A percentile compares a stretch with the other conserved stretches of the same genome.
phyloP scores from a whole-genome alignment of 2,329 filamentous ascomycete species.

The Pyrenophora seminiperda region DNA sequence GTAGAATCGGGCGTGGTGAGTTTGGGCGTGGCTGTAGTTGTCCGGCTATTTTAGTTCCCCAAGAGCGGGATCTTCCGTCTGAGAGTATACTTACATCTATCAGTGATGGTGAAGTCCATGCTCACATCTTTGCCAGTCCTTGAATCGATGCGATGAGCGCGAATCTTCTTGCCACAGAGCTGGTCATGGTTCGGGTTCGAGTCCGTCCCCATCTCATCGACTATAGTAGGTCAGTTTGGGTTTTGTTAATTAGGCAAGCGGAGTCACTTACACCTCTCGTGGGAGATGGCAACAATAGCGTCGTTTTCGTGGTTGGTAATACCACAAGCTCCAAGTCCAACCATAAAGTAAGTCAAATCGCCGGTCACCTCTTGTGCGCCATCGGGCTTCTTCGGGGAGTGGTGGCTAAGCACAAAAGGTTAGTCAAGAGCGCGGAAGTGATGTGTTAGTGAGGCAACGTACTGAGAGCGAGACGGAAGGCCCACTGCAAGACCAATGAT shows the following conservation, averaged over 20 bases:
- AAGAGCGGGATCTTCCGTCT: too few species aligned
- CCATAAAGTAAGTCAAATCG: slow-evolving; percentile 72
- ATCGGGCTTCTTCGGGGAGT: slow-evolving; percentile 59
- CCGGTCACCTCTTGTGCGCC: slow-evolving; percentile 62
- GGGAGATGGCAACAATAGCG: slow-evolving; percentile 69
- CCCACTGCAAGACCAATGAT: slow-evolving; percentile 52
- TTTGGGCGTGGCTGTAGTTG: too few species aligned
- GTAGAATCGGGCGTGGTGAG: too few species aligned
- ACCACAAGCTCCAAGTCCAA: slow-evolving; percentile 73
- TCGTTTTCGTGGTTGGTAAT: slow-evolving; percentile 60
- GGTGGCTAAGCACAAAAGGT: slow-evolving; percentile 24
- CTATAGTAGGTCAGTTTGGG: slow-evolving; percentile 3
- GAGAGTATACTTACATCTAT: slow-evolving; percentile 62
- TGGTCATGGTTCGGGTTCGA: slow-evolving; percentile 66
- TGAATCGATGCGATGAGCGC: slow-evolving; percentile 59
- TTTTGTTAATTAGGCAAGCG: neutral
- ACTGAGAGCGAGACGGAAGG: slow-evolving; percentile 34
- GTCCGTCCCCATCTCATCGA: slow-evolving; percentile 61
- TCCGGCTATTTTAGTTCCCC: too few species aligned
- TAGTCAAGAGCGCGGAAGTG: slow-evolving; percentile 4
- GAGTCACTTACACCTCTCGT: slow-evolving; percentile 56
- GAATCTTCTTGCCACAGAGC: slow-evolving; percentile 70
- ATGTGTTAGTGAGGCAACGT: neutral
- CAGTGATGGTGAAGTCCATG: slow-evolving; percentile 69
- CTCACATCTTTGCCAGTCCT: slow-evolving; percentile 53